Conservation (phyloP, 2,329 filamentous ascomycete genomes). For the Huntiella omanensis region DNA sequence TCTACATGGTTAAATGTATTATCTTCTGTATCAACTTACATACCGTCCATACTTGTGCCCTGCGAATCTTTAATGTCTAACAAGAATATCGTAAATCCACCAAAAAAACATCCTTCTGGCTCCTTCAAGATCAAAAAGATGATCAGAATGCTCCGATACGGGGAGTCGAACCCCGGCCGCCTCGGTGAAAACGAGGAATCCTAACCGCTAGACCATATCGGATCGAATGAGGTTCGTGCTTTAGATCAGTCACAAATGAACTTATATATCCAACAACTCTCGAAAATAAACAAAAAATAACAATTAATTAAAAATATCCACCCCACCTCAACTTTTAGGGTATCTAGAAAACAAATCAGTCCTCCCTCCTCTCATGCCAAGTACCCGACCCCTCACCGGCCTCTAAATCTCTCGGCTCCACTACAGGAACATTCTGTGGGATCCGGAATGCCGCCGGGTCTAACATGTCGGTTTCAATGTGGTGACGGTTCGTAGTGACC, state of each 20-base stretch:
- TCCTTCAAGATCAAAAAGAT: not conserved
- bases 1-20: not conserved
- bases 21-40: not conserved
- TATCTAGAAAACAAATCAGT: too few species aligned
- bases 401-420: too few species aligned
- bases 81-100: not conserved
- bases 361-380: too few species aligned
- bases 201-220: constrained; percentile 12
- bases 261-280: too few species aligned
- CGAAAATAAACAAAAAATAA: not conserved
- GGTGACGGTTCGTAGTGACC: not conserved
- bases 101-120: not conserved
- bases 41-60: not conserved
- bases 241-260: too few species aligned
- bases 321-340: too few species aligned
- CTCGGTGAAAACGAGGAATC: constrained; percentile 12
- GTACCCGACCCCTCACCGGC: too few species aligned
- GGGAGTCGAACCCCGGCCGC: constrained; percentile 11
- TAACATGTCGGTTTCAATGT: not conserved
- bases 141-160: constrained; percentile 7
- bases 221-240: not conserved
- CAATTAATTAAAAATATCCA: not conserved
- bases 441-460: constrained; percentile 5
- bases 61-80: not conserved
- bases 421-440: not conserved